Conservation (phyloP, 1,139 yeast genomes). For the Ashbya aceris region DNA sequence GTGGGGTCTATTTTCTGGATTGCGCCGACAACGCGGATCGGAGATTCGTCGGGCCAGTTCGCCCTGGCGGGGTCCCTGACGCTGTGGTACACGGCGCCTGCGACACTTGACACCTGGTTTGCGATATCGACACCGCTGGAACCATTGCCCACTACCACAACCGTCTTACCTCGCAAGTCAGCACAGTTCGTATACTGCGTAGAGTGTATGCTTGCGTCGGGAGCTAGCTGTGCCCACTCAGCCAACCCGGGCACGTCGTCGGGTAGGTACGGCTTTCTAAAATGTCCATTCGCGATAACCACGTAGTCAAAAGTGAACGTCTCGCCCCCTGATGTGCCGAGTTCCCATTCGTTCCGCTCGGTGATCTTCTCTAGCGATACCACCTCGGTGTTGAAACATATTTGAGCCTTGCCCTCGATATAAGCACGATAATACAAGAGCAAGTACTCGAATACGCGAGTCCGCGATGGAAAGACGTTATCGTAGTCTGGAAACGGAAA, state of each 20-base stretch:
- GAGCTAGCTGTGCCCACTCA: constrained; percentile 37
- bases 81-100: constrained; percentile 39
- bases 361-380: constrained; percentile 10
- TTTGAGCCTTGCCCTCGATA: constrained; percentile 11
- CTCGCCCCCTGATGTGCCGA: constrained; percentile 7
- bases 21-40: constrained; percentile 15
- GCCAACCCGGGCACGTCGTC: constrained; percentile 34
- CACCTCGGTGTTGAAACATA: constrained; percentile 18
- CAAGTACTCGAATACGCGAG: constrained; percentile 21
- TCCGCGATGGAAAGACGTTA: constrained; percentile 19
- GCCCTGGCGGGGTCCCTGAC: constrained; percentile 27
- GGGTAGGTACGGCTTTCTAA: constrained; percentile 43
- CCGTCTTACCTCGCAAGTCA: constrained; percentile 34
- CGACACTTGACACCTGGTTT: constrained; percentile 38
- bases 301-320: constrained; percentile 40
- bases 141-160: constrained; percentile 52
- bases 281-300: constrained; percentile 47
- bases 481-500: constrained; percentile 20
- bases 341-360: constrained; percentile 13
- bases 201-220: constrained; percentile 48
- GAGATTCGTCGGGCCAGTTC: constrained; percentile 24
- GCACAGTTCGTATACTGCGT: constrained; percentile 47
- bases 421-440: constrained; percentile 15
- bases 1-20: constrained; percentile 31
- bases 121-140: constrained; percentile 56